These are phyloP conservation scores for Radiomyces spectabilis DNA, from an alignment of 192 early-diverging fungal genomes.

Conservation along the genomic window DNA sequence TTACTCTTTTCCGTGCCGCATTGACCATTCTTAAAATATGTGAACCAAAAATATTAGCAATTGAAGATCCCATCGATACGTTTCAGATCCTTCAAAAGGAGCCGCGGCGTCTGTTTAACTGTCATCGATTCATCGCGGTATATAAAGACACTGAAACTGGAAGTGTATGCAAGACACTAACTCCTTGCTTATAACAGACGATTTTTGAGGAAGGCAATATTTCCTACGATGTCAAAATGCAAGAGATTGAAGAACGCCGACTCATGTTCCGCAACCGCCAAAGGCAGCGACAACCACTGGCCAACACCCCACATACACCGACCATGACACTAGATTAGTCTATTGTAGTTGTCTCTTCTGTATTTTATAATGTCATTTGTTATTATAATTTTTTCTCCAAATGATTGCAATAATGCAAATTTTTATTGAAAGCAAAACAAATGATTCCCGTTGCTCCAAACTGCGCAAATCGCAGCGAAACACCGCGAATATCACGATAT, in stretches of 20 bases:
- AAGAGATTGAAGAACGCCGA: neutral
- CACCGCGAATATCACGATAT: no score
- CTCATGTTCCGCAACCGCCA: neutral
- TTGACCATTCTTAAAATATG: conserved; percentile 61
- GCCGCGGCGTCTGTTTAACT: conserved; percentile 47
- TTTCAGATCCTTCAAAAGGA: conserved; percentile 52
- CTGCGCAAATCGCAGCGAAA: no score
- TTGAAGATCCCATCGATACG: conserved; percentile 46
- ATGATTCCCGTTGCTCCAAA: no score
- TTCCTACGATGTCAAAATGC: neutral
- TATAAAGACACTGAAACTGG: no score
- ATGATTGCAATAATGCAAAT: no score
- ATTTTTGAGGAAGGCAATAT: neutral
- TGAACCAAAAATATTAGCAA: conserved; percentile 49
- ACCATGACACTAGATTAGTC: no score
- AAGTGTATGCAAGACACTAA: neutral
- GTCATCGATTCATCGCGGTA: conserved; percentile 47
- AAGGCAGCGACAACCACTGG: neutral
- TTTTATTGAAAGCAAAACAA: no score
- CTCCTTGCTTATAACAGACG: neutral
- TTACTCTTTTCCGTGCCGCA: conserved; percentile 62
- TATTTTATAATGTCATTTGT: no score
- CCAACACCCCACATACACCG: no score
- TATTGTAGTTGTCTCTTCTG: no score
- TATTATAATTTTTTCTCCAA: no score